Evolutionary conservation across 768 basidiomycete genomes (phyloP), one percentile per base, ranked within the genome.

Genomic region (Guyanaporus albipodus): DNA sequence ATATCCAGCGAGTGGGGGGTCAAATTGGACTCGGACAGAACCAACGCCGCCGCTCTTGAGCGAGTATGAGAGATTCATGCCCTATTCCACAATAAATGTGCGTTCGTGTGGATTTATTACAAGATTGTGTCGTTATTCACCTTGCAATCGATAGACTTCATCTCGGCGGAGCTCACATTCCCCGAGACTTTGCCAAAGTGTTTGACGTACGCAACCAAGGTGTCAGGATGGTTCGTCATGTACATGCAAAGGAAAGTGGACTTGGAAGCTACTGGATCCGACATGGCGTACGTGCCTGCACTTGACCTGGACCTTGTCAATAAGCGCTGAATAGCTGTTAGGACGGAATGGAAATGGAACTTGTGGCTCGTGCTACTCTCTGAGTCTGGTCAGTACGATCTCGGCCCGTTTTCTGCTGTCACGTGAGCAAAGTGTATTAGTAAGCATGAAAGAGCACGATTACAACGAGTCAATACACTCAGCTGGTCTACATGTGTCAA

Each of bases 171-270:
- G 3, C 66, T 64, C 15, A 88, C 75, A 22, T 61, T 57, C 31
- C 69, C 69, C 23, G 75, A 73, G 10, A 88, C 74, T 52, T 83
- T 80, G 8, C 84, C 87, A 56, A 75, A 87, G 74, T 84, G 78
- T 53, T 83, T 86, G 33, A 85, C 86, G 55, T 90, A 92, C 4
- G 86, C 86, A 28, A 91, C 86, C 54, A 91, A 71, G 2, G 89
- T 91, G 59, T 91, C 88, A 0, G 85, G 85, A 57, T 91, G 90
- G 51, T 71, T 80, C 24, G 78, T 83, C 89, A 91, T 91, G 71
- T 91, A 92, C 78, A 81, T 85, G 62, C 79, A 78, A 34, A 91
- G 73, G 61, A 89, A 92, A 2, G 70, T 72, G 17, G 87, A 87
- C 56, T 84, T 86, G 10, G 80, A 79, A 11, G 84, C 83, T 0